Conservation (phyloP, 2,329 filamentous ascomycete genomes). For the Exophiala phaeomuriformis region DNA sequence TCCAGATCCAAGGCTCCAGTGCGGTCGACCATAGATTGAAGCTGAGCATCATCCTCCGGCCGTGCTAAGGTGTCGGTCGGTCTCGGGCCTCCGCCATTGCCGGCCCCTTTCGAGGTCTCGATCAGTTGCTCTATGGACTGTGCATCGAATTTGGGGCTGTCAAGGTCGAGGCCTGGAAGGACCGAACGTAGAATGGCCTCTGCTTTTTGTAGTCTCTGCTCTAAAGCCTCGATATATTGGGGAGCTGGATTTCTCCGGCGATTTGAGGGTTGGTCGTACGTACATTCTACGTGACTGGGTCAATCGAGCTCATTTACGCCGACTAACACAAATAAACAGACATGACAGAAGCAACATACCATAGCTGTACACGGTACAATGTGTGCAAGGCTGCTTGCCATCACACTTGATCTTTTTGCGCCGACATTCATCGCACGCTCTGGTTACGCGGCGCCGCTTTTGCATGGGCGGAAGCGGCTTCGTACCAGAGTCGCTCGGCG, state of each 20-base stretch:
- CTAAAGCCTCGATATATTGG: conserved; percentile 85
- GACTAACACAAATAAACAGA: conserved; percentile 3
- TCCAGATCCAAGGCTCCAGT: conserved; percentile 87
- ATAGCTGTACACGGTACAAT: conserved; percentile 97
- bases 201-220: conserved; percentile 72
- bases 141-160: conserved; percentile 75
- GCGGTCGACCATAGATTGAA: conserved; percentile 91
- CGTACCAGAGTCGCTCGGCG: conserved; percentile 14
- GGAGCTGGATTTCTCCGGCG: conserved; percentile 82
- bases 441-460: conserved; percentile 69
- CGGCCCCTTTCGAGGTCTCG: conserved; percentile 33
- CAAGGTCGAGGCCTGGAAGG: conserved; percentile 75
- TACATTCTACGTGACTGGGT: conserved; percentile 61
- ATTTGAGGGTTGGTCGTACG: conserved; percentile 92
- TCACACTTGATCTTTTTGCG: conserved; percentile 74
- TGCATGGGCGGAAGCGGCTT: conserved; percentile 52
- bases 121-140: conserved; percentile 61
- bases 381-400: conserved; percentile 74
- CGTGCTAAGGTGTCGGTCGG: conserved; percentile 28
- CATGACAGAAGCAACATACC: conserved; percentile 51
- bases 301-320: neutral
- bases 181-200: conserved; percentile 72
- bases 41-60: conserved; percentile 57
- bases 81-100: conserved; percentile 15
- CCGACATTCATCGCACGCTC: conserved; percentile 75